These are phyloP conservation scores for Psilocybe azurescens DNA, from an alignment of 768 basidiomycete species.

Conservation along the genomic window DNA sequence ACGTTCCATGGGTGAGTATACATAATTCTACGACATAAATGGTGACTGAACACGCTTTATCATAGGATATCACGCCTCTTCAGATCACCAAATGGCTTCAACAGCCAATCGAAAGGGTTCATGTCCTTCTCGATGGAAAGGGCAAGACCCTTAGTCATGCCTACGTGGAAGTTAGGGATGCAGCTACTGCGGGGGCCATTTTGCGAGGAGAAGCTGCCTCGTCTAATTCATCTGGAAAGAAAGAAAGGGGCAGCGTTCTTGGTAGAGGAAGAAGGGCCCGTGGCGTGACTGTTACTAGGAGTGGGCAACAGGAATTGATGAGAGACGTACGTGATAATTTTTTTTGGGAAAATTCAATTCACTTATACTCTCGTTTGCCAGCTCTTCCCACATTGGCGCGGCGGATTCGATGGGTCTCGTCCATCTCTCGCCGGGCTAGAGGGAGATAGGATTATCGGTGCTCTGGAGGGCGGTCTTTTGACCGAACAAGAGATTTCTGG, in stretches of 20 bases:
- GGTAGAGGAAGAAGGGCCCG: constrained; percentile 80
- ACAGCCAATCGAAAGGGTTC: constrained; percentile 71
- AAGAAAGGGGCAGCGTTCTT: constrained; percentile 66
- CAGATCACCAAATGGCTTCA: constrained; percentile 72
- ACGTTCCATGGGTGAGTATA: constrained; percentile 81
- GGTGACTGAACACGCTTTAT: constrained; percentile 2
- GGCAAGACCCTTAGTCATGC: constrained; percentile 89
- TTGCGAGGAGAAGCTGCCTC: constrained; percentile 58
- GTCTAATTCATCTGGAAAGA: constrained; percentile 35
- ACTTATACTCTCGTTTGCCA: constrained; percentile 29
- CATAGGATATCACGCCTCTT: constrained; percentile 83
- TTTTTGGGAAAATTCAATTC: background rate
- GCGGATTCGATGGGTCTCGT: constrained; percentile 68
- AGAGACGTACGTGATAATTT: constrained; percentile 56
- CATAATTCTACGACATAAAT: background rate
- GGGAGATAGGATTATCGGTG: constrained; percentile 59
- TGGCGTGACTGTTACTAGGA: constrained; percentile 83
- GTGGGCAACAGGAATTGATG: constrained; percentile 84
- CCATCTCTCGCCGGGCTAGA: constrained; percentile 72
- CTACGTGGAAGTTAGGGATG: constrained; percentile 73
- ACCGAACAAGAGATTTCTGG: constrained; percentile 70
- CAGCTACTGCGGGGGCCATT: constrained; percentile 67
- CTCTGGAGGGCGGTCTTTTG: constrained; percentile 68
- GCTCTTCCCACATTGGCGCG: constrained; percentile 85
- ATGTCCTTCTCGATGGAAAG: constrained; percentile 80